Evolutionary conservation across 2,329 filamentous ascomycete species (phyloP).

Genomic region (Seiridium unicorne): DNA sequence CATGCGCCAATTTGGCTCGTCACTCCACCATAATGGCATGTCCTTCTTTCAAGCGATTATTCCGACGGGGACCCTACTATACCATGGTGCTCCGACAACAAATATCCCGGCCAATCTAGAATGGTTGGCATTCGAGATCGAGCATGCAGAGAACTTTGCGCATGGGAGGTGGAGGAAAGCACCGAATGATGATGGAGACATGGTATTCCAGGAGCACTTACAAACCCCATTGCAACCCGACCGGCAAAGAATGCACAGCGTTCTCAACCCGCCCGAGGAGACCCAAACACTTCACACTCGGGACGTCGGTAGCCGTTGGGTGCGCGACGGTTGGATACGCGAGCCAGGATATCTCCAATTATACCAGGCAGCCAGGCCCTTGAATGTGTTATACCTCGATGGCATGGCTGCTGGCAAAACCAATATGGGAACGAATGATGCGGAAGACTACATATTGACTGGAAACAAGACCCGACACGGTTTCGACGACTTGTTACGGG

Average conservation of each 20-base stretch:
- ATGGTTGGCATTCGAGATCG: slow-evolving; percentile 76
- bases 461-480: slow-evolving; percentile 26
- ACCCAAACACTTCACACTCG: not conserved
- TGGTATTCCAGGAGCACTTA: too few relatives aligned
- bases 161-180: slow-evolving; percentile 3
- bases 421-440: slow-evolving; percentile 63
- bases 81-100: slow-evolving; percentile 57
- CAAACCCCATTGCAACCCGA: too few relatives aligned
- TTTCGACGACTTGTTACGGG: slow-evolving; percentile 50
- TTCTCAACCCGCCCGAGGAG: not conserved
- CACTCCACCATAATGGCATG: slow-evolving; percentile 74
- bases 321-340: not conserved
- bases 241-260: not conserved
- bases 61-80: slow-evolving; percentile 62
- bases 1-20: slow-evolving; percentile 73
- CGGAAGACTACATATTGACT: slow-evolving; percentile 62
- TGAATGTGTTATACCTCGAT: slow-evolving; percentile 64
- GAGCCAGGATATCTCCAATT: slow-evolving; percentile 63
- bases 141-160: slow-evolving; percentile 69
- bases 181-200: not conserved
- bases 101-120: slow-evolving; percentile 54
- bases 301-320: not conserved
- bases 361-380: slow-evolving; percentile 55
- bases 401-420: slow-evolving; percentile 69
- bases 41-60: slow-evolving; percentile 66